Conservation (phyloP, 805 yeast species). For the Nadsonia fulvescens region DNA sequence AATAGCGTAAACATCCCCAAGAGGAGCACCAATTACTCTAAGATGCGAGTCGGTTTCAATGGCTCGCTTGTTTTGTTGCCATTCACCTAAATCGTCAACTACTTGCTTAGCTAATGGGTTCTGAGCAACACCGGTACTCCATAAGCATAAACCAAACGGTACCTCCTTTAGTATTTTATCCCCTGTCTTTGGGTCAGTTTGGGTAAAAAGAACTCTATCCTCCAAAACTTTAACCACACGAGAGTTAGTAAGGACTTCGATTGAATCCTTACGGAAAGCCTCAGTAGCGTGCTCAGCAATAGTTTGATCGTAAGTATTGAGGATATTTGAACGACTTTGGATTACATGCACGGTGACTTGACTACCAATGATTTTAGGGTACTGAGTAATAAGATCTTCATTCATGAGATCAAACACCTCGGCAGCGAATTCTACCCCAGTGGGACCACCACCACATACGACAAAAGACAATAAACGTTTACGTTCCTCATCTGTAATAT, state of each 20-base stretch:
- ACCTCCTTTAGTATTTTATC: slow-evolving; percentile 25
- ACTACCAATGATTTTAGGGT: slow-evolving; percentile 44
- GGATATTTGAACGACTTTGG: slow-evolving; percentile 48
- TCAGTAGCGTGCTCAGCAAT: slow-evolving; percentile 48
- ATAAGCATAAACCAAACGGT: slow-evolving; percentile 50
- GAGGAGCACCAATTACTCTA: slow-evolving; percentile 49
- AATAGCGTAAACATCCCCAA: slow-evolving; percentile 51
- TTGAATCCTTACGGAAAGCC: slow-evolving; percentile 42
- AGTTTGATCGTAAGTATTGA: slow-evolving; percentile 50
- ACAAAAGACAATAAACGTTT: slow-evolving; percentile 43
- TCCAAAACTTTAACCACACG: slow-evolving; percentile 41
- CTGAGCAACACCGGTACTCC: slow-evolving; percentile 65
- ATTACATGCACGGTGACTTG: slow-evolving; percentile 49
- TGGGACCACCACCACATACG: slow-evolving; percentile 61
- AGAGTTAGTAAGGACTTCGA: slow-evolving; percentile 45
- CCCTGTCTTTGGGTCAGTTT: slow-evolving; percentile 27
- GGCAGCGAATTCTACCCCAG: slow-evolving; percentile 61
- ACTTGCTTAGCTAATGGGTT: slow-evolving; percentile 42
- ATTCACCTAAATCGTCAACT: slow-evolving; percentile 26
- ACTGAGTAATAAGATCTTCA: slow-evolving; percentile 39
- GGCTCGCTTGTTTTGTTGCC: slow-evolving; percentile 49
- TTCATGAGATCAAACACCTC: slow-evolving; percentile 49
- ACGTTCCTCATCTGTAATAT: slow-evolving; percentile 45
- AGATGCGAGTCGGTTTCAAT: slow-evolving; percentile 60
- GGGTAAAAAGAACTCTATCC: slow-evolving; percentile 40